Conservation (phyloP, 306 rosid species). For the Cucumis cinereus region DNA sequence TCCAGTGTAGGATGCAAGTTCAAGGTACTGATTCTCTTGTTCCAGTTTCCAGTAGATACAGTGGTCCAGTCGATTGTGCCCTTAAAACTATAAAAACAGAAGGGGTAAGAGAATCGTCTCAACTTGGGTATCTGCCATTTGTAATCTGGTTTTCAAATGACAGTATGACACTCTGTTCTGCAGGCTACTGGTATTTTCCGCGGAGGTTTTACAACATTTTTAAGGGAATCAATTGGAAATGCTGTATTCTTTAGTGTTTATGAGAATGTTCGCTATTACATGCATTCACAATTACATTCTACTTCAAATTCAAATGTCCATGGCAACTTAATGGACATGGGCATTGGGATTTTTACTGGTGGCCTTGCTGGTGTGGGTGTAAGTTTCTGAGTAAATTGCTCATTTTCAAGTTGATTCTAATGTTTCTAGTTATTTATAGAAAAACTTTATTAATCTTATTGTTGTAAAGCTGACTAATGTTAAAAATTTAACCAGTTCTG, state of each 20-base stretch:
- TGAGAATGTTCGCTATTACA: slow-evolving; percentile 58
- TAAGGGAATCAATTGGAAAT: slow-evolving; percentile 71
- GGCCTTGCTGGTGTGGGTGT: slow-evolving; percentile 78
- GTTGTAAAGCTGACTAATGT: neutral
- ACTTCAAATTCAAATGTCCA: slow-evolving; percentile 36
- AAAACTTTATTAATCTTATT: neutral
- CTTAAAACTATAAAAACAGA: slow-evolving; percentile 48
- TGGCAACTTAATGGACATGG: slow-evolving; percentile 52
- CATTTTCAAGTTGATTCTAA: neutral
- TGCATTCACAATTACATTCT: slow-evolving; percentile 50
- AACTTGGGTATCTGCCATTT: slow-evolving; percentile 10
- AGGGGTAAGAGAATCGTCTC: slow-evolving; percentile 53
- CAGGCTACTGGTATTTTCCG: slow-evolving; percentile 83
- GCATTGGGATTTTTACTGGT: slow-evolving; percentile 75
- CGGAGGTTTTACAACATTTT: slow-evolving; percentile 58
- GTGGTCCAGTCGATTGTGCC: slow-evolving; percentile 64
- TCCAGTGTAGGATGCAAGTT: slow-evolving; percentile 98
- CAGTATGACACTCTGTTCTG: slow-evolving; percentile 30
- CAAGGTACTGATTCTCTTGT: slow-evolving; percentile 82
- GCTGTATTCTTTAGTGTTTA: slow-evolving; percentile 56
- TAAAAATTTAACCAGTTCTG: slow-evolving; percentile 47
- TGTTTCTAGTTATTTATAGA: neutral
- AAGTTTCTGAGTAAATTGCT: slow-evolving; percentile 16
- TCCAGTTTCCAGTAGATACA: slow-evolving; percentile 54
- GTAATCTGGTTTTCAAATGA: slow-evolving; percentile 25